phyloP scores from a whole-genome alignment of 257 asterid species.

The Echites panduratus region DNA sequence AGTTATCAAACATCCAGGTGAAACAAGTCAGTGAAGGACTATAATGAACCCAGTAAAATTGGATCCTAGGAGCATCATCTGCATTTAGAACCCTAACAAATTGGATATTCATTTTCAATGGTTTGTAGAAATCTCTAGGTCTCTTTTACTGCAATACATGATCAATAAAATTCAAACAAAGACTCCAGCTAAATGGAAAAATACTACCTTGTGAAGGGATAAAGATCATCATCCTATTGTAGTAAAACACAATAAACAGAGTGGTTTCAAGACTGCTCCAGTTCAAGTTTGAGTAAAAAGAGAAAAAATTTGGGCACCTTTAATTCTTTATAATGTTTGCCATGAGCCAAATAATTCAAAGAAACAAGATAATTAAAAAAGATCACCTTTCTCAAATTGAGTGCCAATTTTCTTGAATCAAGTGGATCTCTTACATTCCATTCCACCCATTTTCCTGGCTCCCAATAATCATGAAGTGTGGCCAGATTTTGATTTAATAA shows the following conservation, averaged over 20 bases:
- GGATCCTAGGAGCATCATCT: background rate
- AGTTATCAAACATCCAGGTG: background rate
- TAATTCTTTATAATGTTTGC: background rate
- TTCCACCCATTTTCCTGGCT: too few species aligned
- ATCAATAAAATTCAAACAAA: background rate
- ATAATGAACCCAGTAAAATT: background rate
- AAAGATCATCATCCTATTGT: background rate
- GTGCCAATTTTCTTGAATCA: slow-evolving; percentile 1
- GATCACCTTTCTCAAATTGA: background rate
- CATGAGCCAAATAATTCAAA: background rate
- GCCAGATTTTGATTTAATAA: background rate
- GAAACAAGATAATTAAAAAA: background rate
- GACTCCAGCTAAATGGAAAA: background rate
- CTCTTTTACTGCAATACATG: too few species aligned
- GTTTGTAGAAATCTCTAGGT: background rate
- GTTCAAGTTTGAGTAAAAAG: background rate
- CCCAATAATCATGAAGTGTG: background rate
- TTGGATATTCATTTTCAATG: background rate
- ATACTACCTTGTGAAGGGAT: background rate
- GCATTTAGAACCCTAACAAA: background rate
- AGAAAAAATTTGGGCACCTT: background rate
- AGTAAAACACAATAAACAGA: background rate
- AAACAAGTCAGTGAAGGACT: background rate
- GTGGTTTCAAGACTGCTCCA: background rate
- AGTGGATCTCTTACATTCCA: background rate